A percentile compares a stretch with the other conserved stretches of the same genome.
Conservation (phyloP, 495 filamentous ascomycete species). For the Cercophora scortea region DNA sequence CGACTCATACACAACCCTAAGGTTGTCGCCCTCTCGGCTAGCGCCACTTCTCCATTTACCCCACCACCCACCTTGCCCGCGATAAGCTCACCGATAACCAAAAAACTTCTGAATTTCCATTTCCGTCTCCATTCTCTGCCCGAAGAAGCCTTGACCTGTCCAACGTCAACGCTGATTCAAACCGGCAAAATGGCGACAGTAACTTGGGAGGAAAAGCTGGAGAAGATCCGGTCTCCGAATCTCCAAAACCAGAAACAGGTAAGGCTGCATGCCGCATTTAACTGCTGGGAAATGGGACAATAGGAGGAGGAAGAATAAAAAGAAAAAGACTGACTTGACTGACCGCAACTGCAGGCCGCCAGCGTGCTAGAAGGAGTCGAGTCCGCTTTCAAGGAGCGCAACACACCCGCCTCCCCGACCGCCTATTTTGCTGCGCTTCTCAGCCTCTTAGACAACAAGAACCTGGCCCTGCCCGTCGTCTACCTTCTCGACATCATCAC, state of each 20-base stretch:
- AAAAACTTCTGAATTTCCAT: too few species aligned
- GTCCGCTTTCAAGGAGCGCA: conserved; percentile 80
- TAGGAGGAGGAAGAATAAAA: neutral
- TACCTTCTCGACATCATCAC: conserved; percentile 93
- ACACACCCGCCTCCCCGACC: conserved; percentile 71
- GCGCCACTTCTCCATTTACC: neutral
- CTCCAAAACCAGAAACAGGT: conserved; percentile 93
- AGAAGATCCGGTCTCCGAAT: conserved; percentile 93
- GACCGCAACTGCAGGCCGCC: conserved; percentile 51
- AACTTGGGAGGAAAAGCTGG: conserved; percentile 82
- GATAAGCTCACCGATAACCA: too few species aligned
- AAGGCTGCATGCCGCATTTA: conserved; percentile 11
- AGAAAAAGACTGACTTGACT: neutral
- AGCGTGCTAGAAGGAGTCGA: conserved; percentile 87
- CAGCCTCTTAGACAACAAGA: conserved; percentile 80
- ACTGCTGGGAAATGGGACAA: too few species aligned
- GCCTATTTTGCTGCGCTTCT: conserved; percentile 96
- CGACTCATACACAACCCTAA: neutral
- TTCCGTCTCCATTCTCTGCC: too few species aligned
- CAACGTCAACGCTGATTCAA: conserved; percentile 7
- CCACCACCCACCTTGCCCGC: neutral
- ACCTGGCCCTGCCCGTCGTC: conserved; percentile 78
- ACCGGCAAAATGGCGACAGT: conserved; percentile 39
- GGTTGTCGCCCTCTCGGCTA: neutral
- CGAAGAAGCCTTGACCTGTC: conserved; percentile 10